Evolutionary conservation across 2,329 filamentous ascomycete species (phyloP), one percentile per base, ranked within the genome.

Genomic region (Trichoderma citrinoviride): DNA sequence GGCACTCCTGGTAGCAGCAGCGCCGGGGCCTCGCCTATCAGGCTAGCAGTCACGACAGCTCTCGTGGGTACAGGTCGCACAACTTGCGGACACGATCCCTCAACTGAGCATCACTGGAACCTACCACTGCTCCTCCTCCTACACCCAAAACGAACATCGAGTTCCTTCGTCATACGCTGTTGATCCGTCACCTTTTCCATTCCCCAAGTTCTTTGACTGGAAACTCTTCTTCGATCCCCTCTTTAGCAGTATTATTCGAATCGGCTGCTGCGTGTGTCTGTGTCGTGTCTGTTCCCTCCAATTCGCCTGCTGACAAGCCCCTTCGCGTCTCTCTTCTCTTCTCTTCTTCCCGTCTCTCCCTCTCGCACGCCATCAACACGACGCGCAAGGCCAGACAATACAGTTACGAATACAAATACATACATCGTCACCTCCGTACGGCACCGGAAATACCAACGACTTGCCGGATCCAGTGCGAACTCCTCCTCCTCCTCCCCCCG

Each of bases 401-500:
- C 53, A 40, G 15, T 25, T n/a, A 25, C 47, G 8, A 56, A 37
- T 41, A 14, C 14, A n/a, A n/a, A n/a, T n/a, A n/a, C n/a, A n/a
- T 14, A 37, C 33, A 14, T 14, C 33, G 12, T 37, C 33, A 37
- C 33, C 33, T 37, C 33, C 33, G 33, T 37, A 37, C 29, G 12
- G 29, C 33, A 60, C 21, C 57, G 50, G 40, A 29, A 40, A 50
- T 37, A 37, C 33, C 46, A 17, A 27, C 57, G 46, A 52, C 33
- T 60, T 54, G 40, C 49, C 43, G 56, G 43, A 60, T 60, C 56
- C 14, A 52, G 58, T 6, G 37, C 61, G 43, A 47, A 43, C 43
- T 47, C 61, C 41, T 53, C 49, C 33, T 50, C 43, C 52, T 44
- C 41, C 41, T 53, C 60, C 23, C 60, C 52, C 52, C 50, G 61